Base-by-base conservation (phyloP, 1,284 basidiomycete species). In the Trametes polyzona region DNA sequence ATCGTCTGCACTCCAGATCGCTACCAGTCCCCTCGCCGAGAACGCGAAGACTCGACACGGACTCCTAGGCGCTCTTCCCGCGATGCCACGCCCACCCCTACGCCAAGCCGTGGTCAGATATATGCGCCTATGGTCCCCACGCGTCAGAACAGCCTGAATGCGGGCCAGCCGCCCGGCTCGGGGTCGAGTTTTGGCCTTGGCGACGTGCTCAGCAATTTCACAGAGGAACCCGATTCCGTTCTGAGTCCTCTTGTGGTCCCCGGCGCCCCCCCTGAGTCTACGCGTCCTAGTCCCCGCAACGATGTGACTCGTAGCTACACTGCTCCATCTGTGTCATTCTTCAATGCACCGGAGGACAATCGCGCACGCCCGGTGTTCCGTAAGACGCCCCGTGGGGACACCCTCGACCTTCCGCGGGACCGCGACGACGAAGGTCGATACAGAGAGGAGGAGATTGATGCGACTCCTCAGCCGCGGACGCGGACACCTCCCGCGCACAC, bases 1-100 rank as follows among this genome's bases (percentile, higher is more conserved):
- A 85, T 88, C 67, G 75, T 90, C 23, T 83, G 87, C 42, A 87
- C 83, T 3, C 88, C 88, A 6, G 74, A 78, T 10, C 78, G 85
- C 67, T 86, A 86, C 57, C 60, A 71, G 48, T 56, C 63, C 2
- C 39, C 56, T 17, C 63, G 53, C 16, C 61, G 52, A 12, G 26
- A n/a, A n/a, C n/a, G n/a, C n/a, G n/a, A n/a, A n/a, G n/a, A n/a
- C n/a, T n/a, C n/a, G n/a, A n/a, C 48, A 27, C 24, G 62, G 56
- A 16, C 58, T 65, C 17, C 19, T 36, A 1, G 58, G 26, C 57
- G 52, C 24, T 59, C 66, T 1, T 54, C 65, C 2, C 58, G 65
- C 11, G 49, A 59, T 4, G 55, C 55, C 16, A 27, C 50, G 2
- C 48, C 61, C 10, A 58, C 61, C 2, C 54, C 67, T 24, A 37